Evolutionary conservation across 805 yeast species (phyloP), one percentile per base, ranked within the genome.

Genomic region (Brettanomyces anomalus): DNA sequence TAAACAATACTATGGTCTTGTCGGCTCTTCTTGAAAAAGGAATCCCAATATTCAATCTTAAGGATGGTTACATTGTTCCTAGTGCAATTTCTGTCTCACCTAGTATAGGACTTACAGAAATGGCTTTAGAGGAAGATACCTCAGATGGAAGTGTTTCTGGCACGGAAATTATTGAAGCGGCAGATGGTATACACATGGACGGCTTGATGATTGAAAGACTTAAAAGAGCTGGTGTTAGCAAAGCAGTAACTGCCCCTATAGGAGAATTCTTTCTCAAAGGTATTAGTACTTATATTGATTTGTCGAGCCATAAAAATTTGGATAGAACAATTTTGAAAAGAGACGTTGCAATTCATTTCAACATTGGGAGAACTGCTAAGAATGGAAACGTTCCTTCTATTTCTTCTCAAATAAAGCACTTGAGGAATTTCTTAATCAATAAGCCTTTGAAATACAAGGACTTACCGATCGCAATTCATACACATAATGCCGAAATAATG

Each of bases 291-390:
- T 26, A 24, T 20, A 13, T 37, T 15, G 24, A 21, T 14, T 14
- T 37, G 14, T 24, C 32, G 8, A 17, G 15, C 32, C 17, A n/a
- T 15, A 15, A 20, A 14, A 18, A 14, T 3, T 18, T 37, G 17
- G 32, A 37, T 37, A 31, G 20, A 5, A 18, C 32, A 8, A 37
- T 37, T 14, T 14, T 15, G 11, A 19, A 37, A 15, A 11, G 18
- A 7, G 17, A n/a, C n/a, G 40, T 37, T 26, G 40, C 40, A 18
- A n/a, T 37, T 37, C 40, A 37, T 37, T 37, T 37, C 32, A 37
- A 37, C 33, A 37, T 37, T 15, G 40, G 40, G 7, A 37, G 24
- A n/a, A n/a, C n/a, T n/a, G 30, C 40, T 31, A 37, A 37, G 32
- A 35, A 35, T 5, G 32, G 32, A 13, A 5, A 10, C 10, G 14